These are phyloP conservation scores for Thymus mandschuricus DNA, from an alignment of 257 asterid genomes.

Conservation along the genomic window DNA sequence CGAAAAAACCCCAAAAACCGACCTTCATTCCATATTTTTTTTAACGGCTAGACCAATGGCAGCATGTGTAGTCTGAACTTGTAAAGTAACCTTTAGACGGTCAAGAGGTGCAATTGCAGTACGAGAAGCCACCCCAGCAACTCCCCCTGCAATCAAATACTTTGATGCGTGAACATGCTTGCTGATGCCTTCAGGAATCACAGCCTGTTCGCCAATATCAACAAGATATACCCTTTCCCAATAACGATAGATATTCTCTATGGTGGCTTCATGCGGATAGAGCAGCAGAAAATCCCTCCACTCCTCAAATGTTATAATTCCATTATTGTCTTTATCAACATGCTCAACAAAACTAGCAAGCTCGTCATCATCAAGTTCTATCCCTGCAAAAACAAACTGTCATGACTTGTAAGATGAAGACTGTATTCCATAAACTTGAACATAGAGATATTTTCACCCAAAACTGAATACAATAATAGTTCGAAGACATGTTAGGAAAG, in stretches of 20 bases:
- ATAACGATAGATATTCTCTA: conserved; percentile 85
- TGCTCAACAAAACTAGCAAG: conserved; percentile 97
- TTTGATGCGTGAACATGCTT: conserved; percentile 81
- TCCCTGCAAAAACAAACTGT: conserved; percentile 85
- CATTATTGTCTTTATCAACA: conserved; percentile 93
- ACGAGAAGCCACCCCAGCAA: conserved; percentile 98
- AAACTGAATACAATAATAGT: too few species aligned
- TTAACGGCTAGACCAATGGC: conserved; percentile 63
- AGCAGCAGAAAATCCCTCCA: conserved; percentile 97
- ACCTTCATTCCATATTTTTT: conserved; percentile 78
- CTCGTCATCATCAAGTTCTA: conserved; percentile 85
- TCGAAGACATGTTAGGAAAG: too few species aligned
- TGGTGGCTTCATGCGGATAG: conserved; percentile 93
- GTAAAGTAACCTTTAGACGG: conserved; percentile 83
- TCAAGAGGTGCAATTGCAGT: conserved; percentile 96
- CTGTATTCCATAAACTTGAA: conserved; percentile 20
- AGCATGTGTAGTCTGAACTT: conserved; percentile 86
- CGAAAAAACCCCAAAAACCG: conserved; percentile 73
- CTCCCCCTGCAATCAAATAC: conserved; percentile 93
- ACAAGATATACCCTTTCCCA: conserved; percentile 95
- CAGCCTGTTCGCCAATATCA: conserved; percentile 95
- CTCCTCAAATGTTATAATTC: conserved; percentile 94
- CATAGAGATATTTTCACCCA: background rate
- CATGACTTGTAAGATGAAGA: conserved; percentile 67
- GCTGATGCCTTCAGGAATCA: conserved; percentile 94